Conservation (phyloP, 768 basidiomycete species). For the Peribolospora kevripleyi region DNA sequence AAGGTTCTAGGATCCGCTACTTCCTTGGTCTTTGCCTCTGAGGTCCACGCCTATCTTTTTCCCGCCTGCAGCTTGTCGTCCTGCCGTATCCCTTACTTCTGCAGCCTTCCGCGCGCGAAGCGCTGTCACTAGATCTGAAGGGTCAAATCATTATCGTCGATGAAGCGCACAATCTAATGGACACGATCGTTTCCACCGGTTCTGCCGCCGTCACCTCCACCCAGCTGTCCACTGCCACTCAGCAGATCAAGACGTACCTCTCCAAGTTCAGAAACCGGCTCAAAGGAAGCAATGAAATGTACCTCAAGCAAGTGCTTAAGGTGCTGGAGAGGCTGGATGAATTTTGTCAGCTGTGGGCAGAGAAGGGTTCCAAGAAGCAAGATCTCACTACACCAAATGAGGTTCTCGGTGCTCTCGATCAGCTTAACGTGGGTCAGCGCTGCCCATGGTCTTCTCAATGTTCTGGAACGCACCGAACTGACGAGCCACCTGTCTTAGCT, state of each 20-base stretch:
- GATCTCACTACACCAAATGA: conserved; percentile 48
- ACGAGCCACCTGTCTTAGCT: too few species aligned
- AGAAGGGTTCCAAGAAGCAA: conserved; percentile 16
- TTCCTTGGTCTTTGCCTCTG: conserved; percentile 41
- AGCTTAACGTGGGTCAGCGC: conserved; percentile 12
- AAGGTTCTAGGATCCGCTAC: conserved; percentile 31
- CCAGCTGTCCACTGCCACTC: conserved; percentile 36
- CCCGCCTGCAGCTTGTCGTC: conserved; percentile 40
- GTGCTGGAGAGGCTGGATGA: conserved; percentile 26
- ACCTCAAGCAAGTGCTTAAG: conserved; percentile 50
- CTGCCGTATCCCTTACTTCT: conserved; percentile 66
- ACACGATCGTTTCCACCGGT: conserved; percentile 61
- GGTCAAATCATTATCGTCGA: conserved; percentile 76
- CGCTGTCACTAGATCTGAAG: conserved; percentile 28
- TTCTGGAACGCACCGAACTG: too few species aligned
- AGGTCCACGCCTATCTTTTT: neutral
- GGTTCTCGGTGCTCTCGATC: conserved; percentile 42
- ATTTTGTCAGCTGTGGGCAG: conserved; percentile 5
- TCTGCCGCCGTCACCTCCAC: conserved; percentile 37
- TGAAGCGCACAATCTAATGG: conserved; percentile 52
- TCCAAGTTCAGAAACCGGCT: conserved; percentile 54
- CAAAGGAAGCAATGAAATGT: conserved; percentile 42
- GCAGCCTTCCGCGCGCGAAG: neutral
- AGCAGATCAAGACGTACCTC: conserved; percentile 55
- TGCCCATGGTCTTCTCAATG: conserved; percentile 4